Evolutionary conservation across 2,329 filamentous ascomycete genomes (phyloP).

Genomic region (Talaromyces sp.): DNA sequence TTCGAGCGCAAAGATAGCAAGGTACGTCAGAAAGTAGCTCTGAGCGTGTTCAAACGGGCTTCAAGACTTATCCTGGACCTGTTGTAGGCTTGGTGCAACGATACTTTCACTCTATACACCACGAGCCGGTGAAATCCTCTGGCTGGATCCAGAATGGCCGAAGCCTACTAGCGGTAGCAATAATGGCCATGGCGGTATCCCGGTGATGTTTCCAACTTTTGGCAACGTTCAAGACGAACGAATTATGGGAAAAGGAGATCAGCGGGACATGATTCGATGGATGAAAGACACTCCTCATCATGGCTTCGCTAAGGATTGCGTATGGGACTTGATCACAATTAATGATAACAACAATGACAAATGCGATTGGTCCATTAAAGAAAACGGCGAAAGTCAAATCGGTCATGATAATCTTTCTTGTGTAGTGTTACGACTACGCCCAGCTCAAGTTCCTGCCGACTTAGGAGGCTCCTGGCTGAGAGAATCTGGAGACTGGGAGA

Average conservation of each 20-base stretch:
- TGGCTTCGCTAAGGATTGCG: neutral
- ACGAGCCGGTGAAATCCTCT: neutral
- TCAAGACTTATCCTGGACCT: neutral
- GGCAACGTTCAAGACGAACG: neutral
- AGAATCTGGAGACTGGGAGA: neutral
- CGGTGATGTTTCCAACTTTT: neutral
- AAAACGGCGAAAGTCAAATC: neutral
- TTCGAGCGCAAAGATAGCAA: neutral
- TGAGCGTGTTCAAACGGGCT: neutral
- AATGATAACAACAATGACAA: neutral
- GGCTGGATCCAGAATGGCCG: neutral
- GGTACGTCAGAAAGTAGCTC: neutral
- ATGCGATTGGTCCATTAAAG: neutral
- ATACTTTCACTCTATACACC: neutral
- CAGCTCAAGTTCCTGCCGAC: neutral
- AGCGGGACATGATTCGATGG: neutral
- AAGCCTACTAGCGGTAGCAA: neutral
- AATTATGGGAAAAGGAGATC: neutral
- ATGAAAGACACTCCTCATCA: neutral
- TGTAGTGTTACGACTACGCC: neutral
- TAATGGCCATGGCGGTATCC: neutral
- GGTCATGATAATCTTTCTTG: neutral
- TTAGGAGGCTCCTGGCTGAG: neutral
- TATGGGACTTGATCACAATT: neutral
- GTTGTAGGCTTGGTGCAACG: neutral